Conservation (phyloP, 805 yeast genomes). For the Millerago galiae region DNA sequence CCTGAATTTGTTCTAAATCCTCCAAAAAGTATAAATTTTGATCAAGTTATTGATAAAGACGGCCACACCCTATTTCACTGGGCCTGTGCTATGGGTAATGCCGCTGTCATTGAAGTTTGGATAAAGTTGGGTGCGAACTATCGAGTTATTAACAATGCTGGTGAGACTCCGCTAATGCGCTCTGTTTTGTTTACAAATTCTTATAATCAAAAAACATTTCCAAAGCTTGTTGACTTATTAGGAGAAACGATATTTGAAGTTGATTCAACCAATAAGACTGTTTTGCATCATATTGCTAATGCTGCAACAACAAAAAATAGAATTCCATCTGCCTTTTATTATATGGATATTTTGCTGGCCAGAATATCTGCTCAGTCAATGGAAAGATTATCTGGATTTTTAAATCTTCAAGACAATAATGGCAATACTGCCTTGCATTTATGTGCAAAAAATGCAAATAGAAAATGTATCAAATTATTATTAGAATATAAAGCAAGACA, state of each 20-base stretch:
- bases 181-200: constrained; percentile 85
- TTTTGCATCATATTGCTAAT: constrained; percentile 79
- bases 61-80: constrained; percentile 95
- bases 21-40: constrained; percentile 59
- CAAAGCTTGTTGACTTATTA: constrained; percentile 67
- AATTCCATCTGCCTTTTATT: constrained; percentile 76
- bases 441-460: constrained; percentile 56
- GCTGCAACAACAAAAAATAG: constrained; percentile 62
- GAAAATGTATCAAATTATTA: constrained; percentile 43
- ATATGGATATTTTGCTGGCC: constrained; percentile 67
- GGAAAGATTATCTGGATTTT: constrained; percentile 51
- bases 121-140: constrained; percentile 71
- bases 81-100: constrained; percentile 95
- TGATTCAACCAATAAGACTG: constrained; percentile 68
- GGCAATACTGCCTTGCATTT: constrained; percentile 80
- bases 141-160: constrained; percentile 52
- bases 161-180: constrained; percentile 84
- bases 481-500: constrained; percentile 43
- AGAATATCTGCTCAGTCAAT: constrained; percentile 62
- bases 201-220: constrained; percentile 72
- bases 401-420: constrained; percentile 62
- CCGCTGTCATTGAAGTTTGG: constrained; percentile 68
- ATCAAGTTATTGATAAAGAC: constrained; percentile 83
- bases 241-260: constrained; percentile 72
- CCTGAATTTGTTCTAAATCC: constrained; percentile 64